Conservation (phyloP, 768 basidiomycete species). For the Auricularia cornea region DNA sequence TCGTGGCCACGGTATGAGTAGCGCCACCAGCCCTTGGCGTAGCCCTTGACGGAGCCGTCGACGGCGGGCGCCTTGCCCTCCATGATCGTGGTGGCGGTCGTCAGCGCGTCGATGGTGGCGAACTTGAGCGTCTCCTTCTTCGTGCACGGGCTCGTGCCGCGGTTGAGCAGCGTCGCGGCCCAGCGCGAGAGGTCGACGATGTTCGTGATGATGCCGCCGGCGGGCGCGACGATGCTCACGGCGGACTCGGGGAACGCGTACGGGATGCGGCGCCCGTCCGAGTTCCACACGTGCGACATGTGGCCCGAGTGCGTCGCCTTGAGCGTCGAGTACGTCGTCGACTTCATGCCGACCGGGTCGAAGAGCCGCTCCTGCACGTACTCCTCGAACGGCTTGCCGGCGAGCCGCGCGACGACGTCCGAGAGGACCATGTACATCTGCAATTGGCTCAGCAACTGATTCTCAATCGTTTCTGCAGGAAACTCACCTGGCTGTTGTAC, state of each 20-base stretch:
- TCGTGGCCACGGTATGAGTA: conserved; percentile 33
- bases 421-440: conserved; percentile 33
- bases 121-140: conserved; percentile 27
- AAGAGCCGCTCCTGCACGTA: conserved; percentile 38
- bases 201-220: conserved; percentile 37
- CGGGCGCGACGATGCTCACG: conserved; percentile 23
- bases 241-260: conserved; percentile 22
- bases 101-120: conserved; percentile 21
- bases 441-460: background rate
- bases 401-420: conserved; percentile 27
- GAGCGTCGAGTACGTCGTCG: conserved; percentile 29
- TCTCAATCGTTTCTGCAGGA: background rate
- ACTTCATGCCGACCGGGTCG: conserved; percentile 31
- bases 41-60: conserved; percentile 25
- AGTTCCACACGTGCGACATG: conserved; percentile 26
- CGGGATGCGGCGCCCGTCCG: conserved; percentile 26
- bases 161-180: conserved; percentile 27
- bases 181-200: conserved; percentile 28
- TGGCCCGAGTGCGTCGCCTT: conserved; percentile 26
- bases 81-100: conserved; percentile 20
- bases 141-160: conserved; percentile 23
- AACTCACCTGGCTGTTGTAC: conserved; percentile 31
- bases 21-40: conserved; percentile 38
- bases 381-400: conserved; percentile 25
- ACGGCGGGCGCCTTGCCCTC: conserved; percentile 6